These are phyloP conservation scores for Lasiodiplodia sp. DNA, from an alignment of 2,329 filamentous ascomycete species.

Conservation along the genomic window DNA sequence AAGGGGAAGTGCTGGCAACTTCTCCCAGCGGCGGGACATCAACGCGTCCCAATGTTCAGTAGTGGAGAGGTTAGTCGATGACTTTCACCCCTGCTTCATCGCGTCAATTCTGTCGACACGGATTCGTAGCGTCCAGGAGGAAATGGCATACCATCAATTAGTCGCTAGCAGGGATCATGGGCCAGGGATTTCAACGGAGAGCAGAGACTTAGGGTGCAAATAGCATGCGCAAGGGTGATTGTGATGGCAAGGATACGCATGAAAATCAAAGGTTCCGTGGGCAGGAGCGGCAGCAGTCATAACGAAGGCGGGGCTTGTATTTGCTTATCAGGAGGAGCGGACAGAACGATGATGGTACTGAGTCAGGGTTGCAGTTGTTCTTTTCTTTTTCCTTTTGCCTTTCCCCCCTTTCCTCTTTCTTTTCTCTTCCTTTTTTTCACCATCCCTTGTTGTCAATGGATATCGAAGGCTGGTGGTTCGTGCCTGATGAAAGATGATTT, in stretches of 20 bases:
- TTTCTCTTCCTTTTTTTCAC: neutral
- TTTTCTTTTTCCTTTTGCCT: conserved; percentile 2
- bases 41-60: conserved; percentile 7
- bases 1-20: neutral
- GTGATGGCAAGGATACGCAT: neutral
- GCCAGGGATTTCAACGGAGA: neutral
- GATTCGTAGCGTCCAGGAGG: neutral
- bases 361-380: neutral
- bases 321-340: conserved; percentile 5
- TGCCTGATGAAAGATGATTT: neutral
- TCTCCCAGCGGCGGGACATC: neutral
- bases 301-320: conserved; percentile 6
- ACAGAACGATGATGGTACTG: neutral
- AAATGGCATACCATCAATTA: conserved; percentile 1
- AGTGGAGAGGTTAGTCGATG: neutral
- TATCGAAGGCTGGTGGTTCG: neutral
- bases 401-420: neutral
- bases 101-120: neutral
- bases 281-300: neutral
- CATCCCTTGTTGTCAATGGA: neutral
- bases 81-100: neutral
- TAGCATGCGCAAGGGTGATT: neutral
- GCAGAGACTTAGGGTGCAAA: neutral
- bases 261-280: neutral
- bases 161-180: conserved; percentile 2